Conservation (phyloP, 768 basidiomycete species). For the Pulveroboletus sp. region DNA sequence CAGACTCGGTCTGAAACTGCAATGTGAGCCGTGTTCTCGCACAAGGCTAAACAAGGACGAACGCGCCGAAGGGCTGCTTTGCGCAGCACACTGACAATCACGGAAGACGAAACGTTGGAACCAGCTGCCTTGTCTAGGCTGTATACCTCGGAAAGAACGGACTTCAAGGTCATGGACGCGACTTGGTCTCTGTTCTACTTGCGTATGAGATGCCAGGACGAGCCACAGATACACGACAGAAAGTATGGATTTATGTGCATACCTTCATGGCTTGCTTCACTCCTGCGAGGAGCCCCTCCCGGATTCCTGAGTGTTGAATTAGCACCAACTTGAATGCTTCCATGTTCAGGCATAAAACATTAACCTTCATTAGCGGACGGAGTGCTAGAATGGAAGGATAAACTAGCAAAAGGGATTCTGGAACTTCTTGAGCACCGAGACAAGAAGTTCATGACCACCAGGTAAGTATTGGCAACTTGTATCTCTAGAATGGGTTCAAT, state of each 20-base stretch:
- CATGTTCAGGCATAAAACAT: neutral
- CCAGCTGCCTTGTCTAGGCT: conserved; percentile 56
- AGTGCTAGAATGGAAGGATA: conserved; percentile 13
- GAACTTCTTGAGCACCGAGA: conserved; percentile 12
- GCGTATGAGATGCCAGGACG: conserved; percentile 1
- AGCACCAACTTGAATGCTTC: neutral
- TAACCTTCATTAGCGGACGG: conserved; percentile 21
- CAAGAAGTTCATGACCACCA: conserved; percentile 12
- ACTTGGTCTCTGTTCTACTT: conserved; percentile 52
- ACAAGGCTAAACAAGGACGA: conserved; percentile 25
- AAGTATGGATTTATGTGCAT: conserved; percentile 2
- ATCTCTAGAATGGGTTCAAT: too few relatives aligned
- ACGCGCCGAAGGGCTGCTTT: conserved; percentile 60
- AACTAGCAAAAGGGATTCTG: neutral
- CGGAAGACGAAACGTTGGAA: conserved; percentile 43
- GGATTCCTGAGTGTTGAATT: conserved; percentile 41
- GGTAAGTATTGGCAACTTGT: too few relatives aligned
- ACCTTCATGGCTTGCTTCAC: conserved; percentile 73
- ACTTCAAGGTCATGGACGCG: conserved; percentile 58
- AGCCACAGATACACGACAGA: neutral
- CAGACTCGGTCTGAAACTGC: conserved; percentile 51
- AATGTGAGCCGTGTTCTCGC: conserved; percentile 4
- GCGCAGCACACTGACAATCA: conserved; percentile 50
- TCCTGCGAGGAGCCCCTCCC: conserved; percentile 45
- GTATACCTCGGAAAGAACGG: conserved; percentile 66